Conservation (phyloP, 2,329 filamentous ascomycete genomes). For the Calonectria montana region DNA sequence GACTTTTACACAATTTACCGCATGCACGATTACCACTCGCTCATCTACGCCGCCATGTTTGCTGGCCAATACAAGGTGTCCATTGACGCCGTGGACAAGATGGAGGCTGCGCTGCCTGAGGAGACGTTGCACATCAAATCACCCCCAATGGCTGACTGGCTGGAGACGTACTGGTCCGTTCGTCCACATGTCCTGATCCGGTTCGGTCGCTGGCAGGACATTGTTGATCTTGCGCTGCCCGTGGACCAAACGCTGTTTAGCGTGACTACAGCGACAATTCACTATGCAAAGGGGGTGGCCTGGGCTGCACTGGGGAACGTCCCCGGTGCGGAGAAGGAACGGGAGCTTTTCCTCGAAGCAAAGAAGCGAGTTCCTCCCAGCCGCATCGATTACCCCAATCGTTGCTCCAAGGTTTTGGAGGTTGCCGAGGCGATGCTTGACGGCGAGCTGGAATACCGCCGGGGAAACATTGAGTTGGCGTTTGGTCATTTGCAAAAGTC, state of each 20-base stretch:
- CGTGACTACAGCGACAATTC: slow-evolving; percentile 72
- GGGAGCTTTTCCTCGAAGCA: slow-evolving; percentile 61
- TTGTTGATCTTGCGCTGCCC: slow-evolving; percentile 67
- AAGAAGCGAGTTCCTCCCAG: slow-evolving; percentile 62
- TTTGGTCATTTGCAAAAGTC: slow-evolving; percentile 67
- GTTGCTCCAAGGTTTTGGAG: slow-evolving; percentile 68
- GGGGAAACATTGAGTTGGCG: slow-evolving; percentile 65
- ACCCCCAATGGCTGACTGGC: slow-evolving; percentile 80
- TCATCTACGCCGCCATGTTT: slow-evolving; percentile 82
- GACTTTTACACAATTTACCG: slow-evolving; percentile 82
- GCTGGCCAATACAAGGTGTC: slow-evolving; percentile 72
- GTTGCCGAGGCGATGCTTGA: slow-evolving; percentile 74
- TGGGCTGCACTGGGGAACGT: slow-evolving; percentile 67
- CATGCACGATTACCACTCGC: slow-evolving; percentile 77
- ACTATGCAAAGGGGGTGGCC: slow-evolving; percentile 77
- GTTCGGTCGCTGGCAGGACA: slow-evolving; percentile 77
- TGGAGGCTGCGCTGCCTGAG: slow-evolving; percentile 72
- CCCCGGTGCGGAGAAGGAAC: slow-evolving; percentile 61
- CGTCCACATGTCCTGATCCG: slow-evolving; percentile 75
- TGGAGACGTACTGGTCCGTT: slow-evolving; percentile 75
- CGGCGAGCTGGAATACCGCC: slow-evolving; percentile 78
- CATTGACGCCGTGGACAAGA: slow-evolving; percentile 65
- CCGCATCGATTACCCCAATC: slow-evolving; percentile 76
- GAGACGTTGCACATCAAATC: slow-evolving; percentile 57
- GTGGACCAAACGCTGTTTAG: slow-evolving; percentile 69